Conservation (phyloP, 169 alveolate species). For the Perkinsus marinus region DNA sequence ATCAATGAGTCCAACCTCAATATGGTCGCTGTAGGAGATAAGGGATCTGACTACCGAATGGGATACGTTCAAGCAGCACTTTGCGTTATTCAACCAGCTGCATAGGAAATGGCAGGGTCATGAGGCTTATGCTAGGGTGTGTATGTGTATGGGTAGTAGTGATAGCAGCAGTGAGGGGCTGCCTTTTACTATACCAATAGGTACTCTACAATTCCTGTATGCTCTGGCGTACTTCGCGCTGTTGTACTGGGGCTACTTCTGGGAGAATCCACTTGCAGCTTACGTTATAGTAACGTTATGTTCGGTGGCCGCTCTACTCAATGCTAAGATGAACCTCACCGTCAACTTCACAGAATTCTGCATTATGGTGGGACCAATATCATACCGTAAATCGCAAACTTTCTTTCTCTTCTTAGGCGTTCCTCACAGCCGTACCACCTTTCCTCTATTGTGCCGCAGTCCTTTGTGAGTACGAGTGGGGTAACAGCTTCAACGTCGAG, state of each 20-base stretch:
- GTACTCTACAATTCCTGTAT: not conserved
- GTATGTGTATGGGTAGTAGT: constrained; percentile 25
- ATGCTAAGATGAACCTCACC: not conserved
- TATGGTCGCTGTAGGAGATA: not conserved
- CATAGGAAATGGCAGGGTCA: constrained; percentile 25
- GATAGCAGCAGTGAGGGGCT: too few relatives aligned
- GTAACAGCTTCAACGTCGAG: not conserved
- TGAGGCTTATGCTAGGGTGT: constrained; percentile 21
- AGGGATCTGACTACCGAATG: not conserved
- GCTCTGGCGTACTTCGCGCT: not conserved
- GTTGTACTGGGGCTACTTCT: not conserved
- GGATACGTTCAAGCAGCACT: not conserved
- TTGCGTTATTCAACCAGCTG: not conserved
- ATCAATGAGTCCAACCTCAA: too few relatives aligned
- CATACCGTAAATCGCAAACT: not conserved
- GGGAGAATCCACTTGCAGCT: not conserved
- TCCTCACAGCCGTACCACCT: not conserved
- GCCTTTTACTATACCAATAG: not conserved
- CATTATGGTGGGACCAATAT: not conserved
- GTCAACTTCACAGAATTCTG: not conserved
- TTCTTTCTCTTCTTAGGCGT: not conserved
- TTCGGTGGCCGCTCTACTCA: not conserved
- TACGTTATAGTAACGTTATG: not conserved
- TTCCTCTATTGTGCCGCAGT: not conserved
- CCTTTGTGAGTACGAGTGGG: not conserved